Evolutionary conservation across 805 yeast genomes (phyloP), one percentile per base, ranked within the genome.

Genomic region (Limtongia smithiae): DNA sequence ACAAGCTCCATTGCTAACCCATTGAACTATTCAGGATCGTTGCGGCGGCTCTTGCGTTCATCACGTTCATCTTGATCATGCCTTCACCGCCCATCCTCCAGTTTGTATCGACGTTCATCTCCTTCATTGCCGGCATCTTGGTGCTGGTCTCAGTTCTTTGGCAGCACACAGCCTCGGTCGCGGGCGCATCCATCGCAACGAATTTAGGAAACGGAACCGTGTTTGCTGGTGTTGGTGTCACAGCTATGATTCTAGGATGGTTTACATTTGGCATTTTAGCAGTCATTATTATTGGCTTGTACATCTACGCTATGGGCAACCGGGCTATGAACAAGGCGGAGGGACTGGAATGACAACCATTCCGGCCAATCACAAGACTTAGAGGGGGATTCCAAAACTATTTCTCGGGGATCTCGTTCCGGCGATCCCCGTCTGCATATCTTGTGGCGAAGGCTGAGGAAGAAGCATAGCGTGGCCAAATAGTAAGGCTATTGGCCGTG

Each of bases 241-340:
- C 46, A 6, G 48, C 56, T 3, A 51, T 54, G 42, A 27, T 46
- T 3, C 15, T 54, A 24, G 58, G 58, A n/a, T 54, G 58, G 58
- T 20, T 45, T 17, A 34, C 55, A 30, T 51, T 50, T 32, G 55
- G 45, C 8, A 15, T 50, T 33, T 17, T 51, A 30, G 17, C 40
- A 4, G 44, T 51, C 9, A 30, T 45, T 4, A 43, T 46, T 3
- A 18, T 54, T 20, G 58, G 58, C 4, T 21, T 54, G 20, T 54
- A 50, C 37, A 36, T 46, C 30, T 54, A 51, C 27, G 50, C 51
- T 8, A 15, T 24, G 21, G 24, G 43, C 17, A 44, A 43, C 22
- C 34, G 38, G 18, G 17, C 34, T 38, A 32, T 41, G 20, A 41
- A 18, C 11, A 18, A 14, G 27, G 28, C 28, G 9, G 28, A 25